Base-by-base conservation (phyloP, 1,284 basidiomycete species). In the Entoloma clypeatum region DNA sequence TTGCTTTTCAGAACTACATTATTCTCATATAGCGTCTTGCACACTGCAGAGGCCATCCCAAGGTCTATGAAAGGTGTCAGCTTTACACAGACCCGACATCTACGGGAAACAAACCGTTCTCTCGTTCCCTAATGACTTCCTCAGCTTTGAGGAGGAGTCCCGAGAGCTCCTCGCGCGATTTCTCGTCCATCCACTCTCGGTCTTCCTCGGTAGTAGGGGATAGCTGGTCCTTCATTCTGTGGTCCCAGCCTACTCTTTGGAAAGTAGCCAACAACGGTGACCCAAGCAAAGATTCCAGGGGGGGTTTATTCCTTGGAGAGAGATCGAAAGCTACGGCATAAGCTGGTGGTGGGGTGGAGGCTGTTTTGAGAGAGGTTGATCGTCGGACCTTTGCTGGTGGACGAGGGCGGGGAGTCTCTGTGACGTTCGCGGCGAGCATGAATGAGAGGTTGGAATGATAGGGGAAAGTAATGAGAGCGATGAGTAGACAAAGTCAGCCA, bases 71-170 rank as follows among this genome's bases (percentile, higher is more conserved):
- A 31, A 33, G 48, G 50, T 48, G 40, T n/a, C 14, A 42, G 44
- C 32, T 32, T 22, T 11, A 22, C 25, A 25, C 36, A 33, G 37
- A 41, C 48, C 46, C 41, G 17, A 18, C 26, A 39, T 46, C 31
- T 33, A 7, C 35, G 21, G 32, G 41, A 7, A 14, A 59, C 78
- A 44, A 57, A 86, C 88, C 86, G 54, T 74, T 73, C 62, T 88
- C 86, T 31, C 86, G 72, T 44, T 81, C 79, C 55, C 78, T 81
- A 47, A 92, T 89, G 33, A 90, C 66, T 41, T 68, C 73, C 47
- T 83, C 81, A 2, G 84, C 86, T 56, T 79, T 79, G 28, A 75
- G 60, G 25, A 89, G 71, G 27, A 88, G 65, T 26, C 72, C 72
- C 7, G 78, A 74, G 31, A 90, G 71, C 52, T 90, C 86, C 48